phyloP scores from a whole-genome alignment of 2,329 filamentous ascomycete genomes.

The Leptographium radiaticola region DNA sequence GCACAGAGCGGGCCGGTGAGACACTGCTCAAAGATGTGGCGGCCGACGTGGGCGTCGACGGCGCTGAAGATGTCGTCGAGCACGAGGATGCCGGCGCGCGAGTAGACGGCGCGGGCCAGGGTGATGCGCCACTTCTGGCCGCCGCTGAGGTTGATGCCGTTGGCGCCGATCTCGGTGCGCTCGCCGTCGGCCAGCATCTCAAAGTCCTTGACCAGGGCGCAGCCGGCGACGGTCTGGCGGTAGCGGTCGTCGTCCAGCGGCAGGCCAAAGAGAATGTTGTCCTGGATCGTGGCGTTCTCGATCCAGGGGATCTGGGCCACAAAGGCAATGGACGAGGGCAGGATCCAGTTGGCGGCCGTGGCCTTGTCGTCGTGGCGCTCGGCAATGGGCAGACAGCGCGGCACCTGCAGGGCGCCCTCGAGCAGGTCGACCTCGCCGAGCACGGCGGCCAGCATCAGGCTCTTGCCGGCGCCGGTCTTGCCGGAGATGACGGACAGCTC shows the following conservation, averaged over 20 bases:
- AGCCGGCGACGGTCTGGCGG: slow-evolving; percentile 54
- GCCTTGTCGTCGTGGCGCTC: slow-evolving; percentile 51
- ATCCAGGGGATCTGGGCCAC: slow-evolving; percentile 77
- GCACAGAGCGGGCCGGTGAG: slow-evolving; percentile 56
- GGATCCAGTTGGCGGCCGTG: slow-evolving; percentile 52
- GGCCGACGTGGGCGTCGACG: slow-evolving; percentile 68
- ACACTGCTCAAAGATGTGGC: slow-evolving; percentile 66
- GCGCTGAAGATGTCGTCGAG: slow-evolving; percentile 78
- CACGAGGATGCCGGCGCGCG: slow-evolving; percentile 60
- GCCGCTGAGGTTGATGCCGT: slow-evolving; percentile 73
- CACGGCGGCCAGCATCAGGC: slow-evolving; percentile 57
- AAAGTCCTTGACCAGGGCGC: slow-evolving; percentile 63
- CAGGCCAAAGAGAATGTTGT: slow-evolving; percentile 69
- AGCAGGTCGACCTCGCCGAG: slow-evolving; percentile 64
- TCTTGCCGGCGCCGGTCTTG: slow-evolving; percentile 68
- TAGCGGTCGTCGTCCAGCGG: slow-evolving; percentile 59
- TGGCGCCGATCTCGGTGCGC: slow-evolving; percentile 68
- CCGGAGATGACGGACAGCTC: slow-evolving; percentile 65
- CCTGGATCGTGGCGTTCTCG: slow-evolving; percentile 64
- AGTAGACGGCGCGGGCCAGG: slow-evolving; percentile 69
- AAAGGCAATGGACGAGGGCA: slow-evolving; percentile 57
- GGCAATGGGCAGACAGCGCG: slow-evolving; percentile 31
- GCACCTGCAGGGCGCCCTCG: slow-evolving; percentile 44
- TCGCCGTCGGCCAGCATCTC: slow-evolving; percentile 67
- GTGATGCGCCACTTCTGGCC: slow-evolving; percentile 76